Evolutionary conservation across 2,329 filamentous ascomycete species (phyloP).

Genomic region (Mollisia scopiformis): DNA sequence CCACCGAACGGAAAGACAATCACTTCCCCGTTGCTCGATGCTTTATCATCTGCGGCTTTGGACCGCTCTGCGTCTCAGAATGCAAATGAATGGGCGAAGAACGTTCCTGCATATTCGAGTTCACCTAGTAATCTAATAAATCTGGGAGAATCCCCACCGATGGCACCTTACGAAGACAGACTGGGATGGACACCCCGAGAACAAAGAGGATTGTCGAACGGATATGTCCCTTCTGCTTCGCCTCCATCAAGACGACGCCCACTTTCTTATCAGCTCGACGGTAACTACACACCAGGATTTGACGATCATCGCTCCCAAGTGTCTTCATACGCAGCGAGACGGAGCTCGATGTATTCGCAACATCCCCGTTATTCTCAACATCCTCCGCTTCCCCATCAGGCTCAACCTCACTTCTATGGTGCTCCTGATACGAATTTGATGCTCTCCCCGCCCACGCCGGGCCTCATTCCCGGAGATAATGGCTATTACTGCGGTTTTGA

Average conservation of each 20-base stretch:
- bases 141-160: constrained; percentile 48
- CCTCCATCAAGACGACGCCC: constrained; percentile 46
- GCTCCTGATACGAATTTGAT: constrained; percentile 72
- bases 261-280: constrained; percentile 53
- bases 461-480: constrained; percentile 64
- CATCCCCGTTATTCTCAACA: constrained; percentile 51
- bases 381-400: constrained; percentile 73
- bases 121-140: constrained; percentile 45
- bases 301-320: constrained; percentile 53
- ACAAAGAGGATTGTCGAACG: constrained; percentile 30
- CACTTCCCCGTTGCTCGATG: constrained; percentile 35
- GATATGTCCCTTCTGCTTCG: constrained; percentile 34
- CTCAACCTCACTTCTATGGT: constrained; percentile 78
- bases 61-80: constrained; percentile 31
- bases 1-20: constrained; percentile 27
- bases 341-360: constrained; percentile 57
- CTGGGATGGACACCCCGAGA: constrained; percentile 35
- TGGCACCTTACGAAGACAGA: constrained; percentile 36
- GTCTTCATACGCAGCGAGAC: constrained; percentile 43
- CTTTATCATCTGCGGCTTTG: constrained; percentile 33
- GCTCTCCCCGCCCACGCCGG: constrained; percentile 51
- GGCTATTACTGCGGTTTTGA: constrained; percentile 86
- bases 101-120: constrained; percentile 44
- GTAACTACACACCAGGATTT: constrained; percentile 34
- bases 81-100: constrained; percentile 48